phyloP scores from a whole-genome alignment of 768 basidiomycete genomes.

The Psilocybe cyanescens region DNA sequence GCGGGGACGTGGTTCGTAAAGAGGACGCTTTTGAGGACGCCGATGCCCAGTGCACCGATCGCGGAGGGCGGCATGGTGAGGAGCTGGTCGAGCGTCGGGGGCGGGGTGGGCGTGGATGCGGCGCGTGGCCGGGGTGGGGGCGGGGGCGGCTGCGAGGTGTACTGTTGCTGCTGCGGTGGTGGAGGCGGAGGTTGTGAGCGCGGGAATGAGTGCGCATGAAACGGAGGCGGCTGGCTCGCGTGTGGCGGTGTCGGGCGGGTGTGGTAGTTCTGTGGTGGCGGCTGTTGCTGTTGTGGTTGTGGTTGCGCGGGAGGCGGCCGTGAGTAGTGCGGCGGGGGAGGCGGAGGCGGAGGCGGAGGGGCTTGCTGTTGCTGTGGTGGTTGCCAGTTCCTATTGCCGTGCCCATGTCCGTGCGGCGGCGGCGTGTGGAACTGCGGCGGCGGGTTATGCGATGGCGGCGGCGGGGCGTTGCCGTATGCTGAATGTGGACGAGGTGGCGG shows the following conservation, averaged over 20 bases:
- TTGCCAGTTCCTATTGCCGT: not conserved
- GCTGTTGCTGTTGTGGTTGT: too few species aligned
- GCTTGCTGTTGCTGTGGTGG: conserved; percentile 15
- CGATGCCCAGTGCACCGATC: conserved; percentile 66
- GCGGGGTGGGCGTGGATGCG: conserved; percentile 49
- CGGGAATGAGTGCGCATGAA: not conserved
- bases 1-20: conserved; percentile 84
- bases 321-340: conserved; percentile 6
- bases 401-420: conserved; percentile 21
- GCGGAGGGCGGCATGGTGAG: conserved; percentile 61
- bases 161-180: conserved; percentile 18
- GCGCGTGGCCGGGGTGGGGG: conserved; percentile 46
- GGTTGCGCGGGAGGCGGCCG: conserved; percentile 8
- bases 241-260: conserved; percentile 25
- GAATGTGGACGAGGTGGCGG: conserved; percentile 26
- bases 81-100: conserved; percentile 66
- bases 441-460: conserved; percentile 21
- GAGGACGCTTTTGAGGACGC: conserved; percentile 76
- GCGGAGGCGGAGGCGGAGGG: conserved; percentile 5
- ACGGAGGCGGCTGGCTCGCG: not conserved
- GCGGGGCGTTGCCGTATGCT: conserved; percentile 25
- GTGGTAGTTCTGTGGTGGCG: conserved; percentile 6
- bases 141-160: conserved; percentile 21
- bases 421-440: conserved; percentile 18
- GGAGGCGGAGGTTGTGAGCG: not conserved